Conservation (phyloP, 2,329 filamentous ascomycete species). For the Cyphellophora attinorum region DNA sequence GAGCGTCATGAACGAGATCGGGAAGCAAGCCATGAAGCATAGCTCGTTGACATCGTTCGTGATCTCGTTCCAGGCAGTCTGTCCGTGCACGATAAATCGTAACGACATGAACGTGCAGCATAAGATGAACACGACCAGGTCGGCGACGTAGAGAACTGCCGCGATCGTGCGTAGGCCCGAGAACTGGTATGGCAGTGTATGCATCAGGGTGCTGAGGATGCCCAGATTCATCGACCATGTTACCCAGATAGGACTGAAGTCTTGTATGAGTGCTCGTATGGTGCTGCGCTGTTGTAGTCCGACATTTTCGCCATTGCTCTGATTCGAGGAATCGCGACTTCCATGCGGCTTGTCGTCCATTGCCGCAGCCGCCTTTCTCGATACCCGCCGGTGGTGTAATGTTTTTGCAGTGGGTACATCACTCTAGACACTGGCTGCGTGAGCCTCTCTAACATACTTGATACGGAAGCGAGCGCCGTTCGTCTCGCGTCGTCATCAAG, state of each 20-base stretch:
- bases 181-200: constrained; percentile 28
- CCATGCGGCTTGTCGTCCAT: too few relatives aligned
- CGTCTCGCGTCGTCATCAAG: too few relatives aligned
- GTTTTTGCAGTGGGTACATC: too few relatives aligned
- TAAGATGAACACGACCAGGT: constrained; percentile 24
- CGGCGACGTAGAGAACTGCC: constrained; percentile 29
- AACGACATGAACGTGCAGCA: constrained; percentile 23
- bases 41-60: constrained; percentile 25
- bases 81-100: constrained; percentile 24
- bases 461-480: too few relatives aligned
- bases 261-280: constrained; percentile 10
- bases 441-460: too few relatives aligned
- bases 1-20: constrained; percentile 24
- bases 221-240: constrained; percentile 14
- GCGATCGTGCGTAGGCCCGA: constrained; percentile 26
- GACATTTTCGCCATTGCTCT: too few relatives aligned
- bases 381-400: too few relatives aligned
- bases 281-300: constrained; percentile 6
- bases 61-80: constrained; percentile 22
- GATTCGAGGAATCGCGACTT: too few relatives aligned
- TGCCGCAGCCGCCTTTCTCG: too few relatives aligned
- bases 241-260: constrained; percentile 12
- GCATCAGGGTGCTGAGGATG: constrained; percentile 12
- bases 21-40: constrained; percentile 29
- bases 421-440: too few relatives aligned